These are phyloP conservation scores for Aspergillus melleus DNA, from an alignment of 2,329 filamentous ascomycete species.

Conservation along the genomic window DNA sequence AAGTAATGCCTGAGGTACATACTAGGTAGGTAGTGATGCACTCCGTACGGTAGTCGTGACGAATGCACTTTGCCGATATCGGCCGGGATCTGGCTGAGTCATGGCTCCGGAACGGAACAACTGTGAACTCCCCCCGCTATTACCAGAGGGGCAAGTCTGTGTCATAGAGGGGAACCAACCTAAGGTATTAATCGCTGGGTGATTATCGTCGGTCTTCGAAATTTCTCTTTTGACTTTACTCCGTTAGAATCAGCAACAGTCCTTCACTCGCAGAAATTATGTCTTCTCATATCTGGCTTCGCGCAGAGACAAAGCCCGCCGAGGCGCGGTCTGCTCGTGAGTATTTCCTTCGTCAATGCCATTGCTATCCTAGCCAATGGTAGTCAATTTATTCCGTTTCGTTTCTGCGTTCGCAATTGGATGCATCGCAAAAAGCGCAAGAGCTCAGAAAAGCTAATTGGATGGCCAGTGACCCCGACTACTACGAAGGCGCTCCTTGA, in stretches of 20 bases:
- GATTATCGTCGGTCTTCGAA: slow-evolving; percentile 5
- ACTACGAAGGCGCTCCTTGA: slow-evolving; percentile 64
- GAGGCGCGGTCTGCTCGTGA: slow-evolving; percentile 55
- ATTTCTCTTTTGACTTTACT: slow-evolving; percentile 5
- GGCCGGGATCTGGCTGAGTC: slow-evolving; percentile 20
- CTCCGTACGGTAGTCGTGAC: too few relatives aligned
- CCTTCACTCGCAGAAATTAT: slow-evolving; percentile 19
- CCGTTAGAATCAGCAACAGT: slow-evolving; percentile 4
- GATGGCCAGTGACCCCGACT: slow-evolving; percentile 45
- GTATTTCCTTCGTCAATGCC: slow-evolving; percentile 12
- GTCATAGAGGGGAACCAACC: slow-evolving; percentile 21
- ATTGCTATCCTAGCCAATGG: not conserved
- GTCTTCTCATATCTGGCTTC: slow-evolving; percentile 52
- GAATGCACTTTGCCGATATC: slow-evolving; percentile 16
- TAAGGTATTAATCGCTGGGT: not conserved
- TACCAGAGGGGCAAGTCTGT: slow-evolving; percentile 28
- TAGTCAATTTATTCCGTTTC: too few relatives aligned
- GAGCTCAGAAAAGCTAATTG: not conserved
- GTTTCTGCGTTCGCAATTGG: not conserved
- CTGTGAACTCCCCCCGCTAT: slow-evolving; percentile 27
- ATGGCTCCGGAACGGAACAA: slow-evolving; percentile 34
- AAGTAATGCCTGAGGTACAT: too few relatives aligned
- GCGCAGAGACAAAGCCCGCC: slow-evolving; percentile 60
- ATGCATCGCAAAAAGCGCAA: not conserved
- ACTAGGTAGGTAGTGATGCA: too few relatives aligned